Evolutionary conservation across 2,329 filamentous ascomycete genomes (phyloP).

Genomic region (Berkeleyomyces basicola): DNA sequence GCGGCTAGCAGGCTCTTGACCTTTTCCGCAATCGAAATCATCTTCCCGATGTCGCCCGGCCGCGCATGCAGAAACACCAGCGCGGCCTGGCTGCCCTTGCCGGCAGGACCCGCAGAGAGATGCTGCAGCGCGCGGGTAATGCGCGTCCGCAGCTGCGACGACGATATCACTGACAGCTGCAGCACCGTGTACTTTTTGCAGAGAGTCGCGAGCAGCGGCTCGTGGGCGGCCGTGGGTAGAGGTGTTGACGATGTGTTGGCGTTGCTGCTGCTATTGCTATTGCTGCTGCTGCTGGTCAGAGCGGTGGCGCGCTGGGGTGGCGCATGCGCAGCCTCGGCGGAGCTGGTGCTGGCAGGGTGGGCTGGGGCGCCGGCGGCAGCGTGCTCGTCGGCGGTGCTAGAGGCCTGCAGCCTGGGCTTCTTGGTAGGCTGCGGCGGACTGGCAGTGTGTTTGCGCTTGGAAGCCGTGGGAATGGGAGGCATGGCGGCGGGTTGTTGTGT

Average conservation of each 20-base stretch:
- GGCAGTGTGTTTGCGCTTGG: constrained; percentile 8
- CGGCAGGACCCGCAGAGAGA: constrained; percentile 19
- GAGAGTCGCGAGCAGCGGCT: not conserved
- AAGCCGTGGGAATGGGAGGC: not conserved
- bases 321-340: not conserved
- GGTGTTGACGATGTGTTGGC: not conserved
- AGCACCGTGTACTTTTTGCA: constrained; percentile 28
- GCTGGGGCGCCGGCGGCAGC: not conserved
- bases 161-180: constrained; percentile 39
- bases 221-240: not conserved
- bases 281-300: not conserved
- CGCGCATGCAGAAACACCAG: constrained; percentile 35
- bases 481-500: not conserved
- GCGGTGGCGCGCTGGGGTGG: not conserved
- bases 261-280: no score
- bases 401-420: not conserved
- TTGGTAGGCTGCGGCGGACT: not conserved
- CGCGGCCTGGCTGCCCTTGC: constrained; percentile 14
- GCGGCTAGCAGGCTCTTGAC: constrained; percentile 38
- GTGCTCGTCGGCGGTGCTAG: not conserved
- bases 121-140: constrained; percentile 30
- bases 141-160: constrained; percentile 41
- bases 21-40: constrained; percentile 52
- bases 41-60: constrained; percentile 39
- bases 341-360: not conserved